phyloP scores from a whole-genome alignment of 2,329 filamentous ascomycete genomes.

The Didymella segeticola region DNA sequence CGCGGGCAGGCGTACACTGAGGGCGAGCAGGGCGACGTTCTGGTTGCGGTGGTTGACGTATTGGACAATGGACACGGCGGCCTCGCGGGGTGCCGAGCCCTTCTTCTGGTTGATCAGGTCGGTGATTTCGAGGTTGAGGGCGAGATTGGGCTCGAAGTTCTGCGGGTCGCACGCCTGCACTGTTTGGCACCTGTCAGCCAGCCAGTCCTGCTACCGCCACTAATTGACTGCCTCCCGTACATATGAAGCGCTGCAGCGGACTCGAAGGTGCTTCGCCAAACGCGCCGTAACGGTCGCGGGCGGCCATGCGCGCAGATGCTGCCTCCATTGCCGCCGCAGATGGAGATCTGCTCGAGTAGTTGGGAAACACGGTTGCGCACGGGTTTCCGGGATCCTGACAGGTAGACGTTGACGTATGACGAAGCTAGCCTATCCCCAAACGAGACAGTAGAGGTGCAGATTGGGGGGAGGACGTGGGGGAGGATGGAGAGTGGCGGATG shows the following conservation, averaged over 20 bases:
- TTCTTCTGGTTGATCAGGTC: conserved; percentile 98
- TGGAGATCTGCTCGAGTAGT: conserved; percentile 20
- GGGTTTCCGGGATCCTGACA: conserved; percentile 10
- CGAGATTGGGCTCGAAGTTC: conserved; percentile 97
- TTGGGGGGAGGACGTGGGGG: conserved; percentile 13
- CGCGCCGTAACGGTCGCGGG: conserved; percentile 90
- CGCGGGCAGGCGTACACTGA: conserved; percentile 64
- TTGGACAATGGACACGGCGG: conserved; percentile 88
- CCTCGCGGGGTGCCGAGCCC: conserved; percentile 91
- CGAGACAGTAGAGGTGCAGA: conserved; percentile 14
- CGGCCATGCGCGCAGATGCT: conserved; percentile 91
- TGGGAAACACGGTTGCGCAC: conserved; percentile 22
- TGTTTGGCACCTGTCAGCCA: conserved; percentile 41
- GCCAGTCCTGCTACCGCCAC: not conserved
- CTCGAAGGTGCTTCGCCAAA: conserved; percentile 80
- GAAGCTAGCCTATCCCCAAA: conserved; percentile 18
- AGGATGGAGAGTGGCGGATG: conserved; percentile 14
- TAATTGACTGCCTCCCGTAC: conserved; percentile 52
- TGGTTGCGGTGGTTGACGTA: conserved; percentile 97
- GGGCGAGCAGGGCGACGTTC: conserved; percentile 88
- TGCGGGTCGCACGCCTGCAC: conserved; percentile 94
- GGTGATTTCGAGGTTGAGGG: conserved; percentile 92
- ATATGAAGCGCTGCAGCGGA: conserved; percentile 92
- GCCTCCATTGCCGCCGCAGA: conserved; percentile 72
- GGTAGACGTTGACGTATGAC: conserved; percentile 18